Conservation (phyloP, 2,329 filamentous ascomycete genomes). For the Nigrospora oryzae region DNA sequence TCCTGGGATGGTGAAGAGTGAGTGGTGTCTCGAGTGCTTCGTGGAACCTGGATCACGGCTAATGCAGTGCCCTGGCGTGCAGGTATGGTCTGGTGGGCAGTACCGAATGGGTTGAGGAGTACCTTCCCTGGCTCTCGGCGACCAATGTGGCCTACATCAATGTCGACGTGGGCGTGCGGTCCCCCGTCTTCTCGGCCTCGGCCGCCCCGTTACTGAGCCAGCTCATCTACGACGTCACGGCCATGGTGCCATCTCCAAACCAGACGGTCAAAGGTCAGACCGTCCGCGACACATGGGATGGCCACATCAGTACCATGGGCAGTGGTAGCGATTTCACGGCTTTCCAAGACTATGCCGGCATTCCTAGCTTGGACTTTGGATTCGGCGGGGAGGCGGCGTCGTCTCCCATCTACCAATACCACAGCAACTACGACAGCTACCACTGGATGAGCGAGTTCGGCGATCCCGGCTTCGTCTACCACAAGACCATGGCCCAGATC, state of each 20-base stretch:
- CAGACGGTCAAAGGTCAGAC: slow-evolving; percentile 64
- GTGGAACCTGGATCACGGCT: no score
- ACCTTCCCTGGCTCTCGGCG: slow-evolving; percentile 67
- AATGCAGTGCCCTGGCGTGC: no score
- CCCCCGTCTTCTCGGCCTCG: slow-evolving; percentile 52
- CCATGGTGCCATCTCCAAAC: slow-evolving; percentile 61
- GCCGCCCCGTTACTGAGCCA: slow-evolving; percentile 72
- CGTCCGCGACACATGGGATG: slow-evolving; percentile 59
- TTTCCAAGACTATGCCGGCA: slow-evolving; percentile 64
- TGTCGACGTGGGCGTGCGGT: slow-evolving; percentile 66
- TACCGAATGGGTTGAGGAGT: slow-evolving; percentile 91
- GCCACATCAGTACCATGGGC: slow-evolving; percentile 56
- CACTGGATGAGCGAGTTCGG: slow-evolving; percentile 81
- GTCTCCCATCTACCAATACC: slow-evolving; percentile 67
- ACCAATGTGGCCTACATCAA: slow-evolving; percentile 78
- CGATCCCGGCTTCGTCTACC: slow-evolving; percentile 60
- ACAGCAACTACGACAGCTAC: slow-evolving; percentile 87
- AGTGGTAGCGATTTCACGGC: slow-evolving; percentile 69
- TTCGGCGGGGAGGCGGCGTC: slow-evolving; percentile 37
- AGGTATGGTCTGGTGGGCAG: slow-evolving; percentile 72
- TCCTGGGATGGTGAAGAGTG: slow-evolving; percentile 72
- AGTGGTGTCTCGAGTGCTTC: no score
- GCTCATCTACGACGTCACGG: slow-evolving; percentile 59
- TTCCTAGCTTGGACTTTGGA: slow-evolving; percentile 56
- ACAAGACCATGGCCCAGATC: slow-evolving; percentile 58